Conservation (phyloP, 176 grass and related monocot genomes). For the Chrysopogon serrulatus region DNA sequence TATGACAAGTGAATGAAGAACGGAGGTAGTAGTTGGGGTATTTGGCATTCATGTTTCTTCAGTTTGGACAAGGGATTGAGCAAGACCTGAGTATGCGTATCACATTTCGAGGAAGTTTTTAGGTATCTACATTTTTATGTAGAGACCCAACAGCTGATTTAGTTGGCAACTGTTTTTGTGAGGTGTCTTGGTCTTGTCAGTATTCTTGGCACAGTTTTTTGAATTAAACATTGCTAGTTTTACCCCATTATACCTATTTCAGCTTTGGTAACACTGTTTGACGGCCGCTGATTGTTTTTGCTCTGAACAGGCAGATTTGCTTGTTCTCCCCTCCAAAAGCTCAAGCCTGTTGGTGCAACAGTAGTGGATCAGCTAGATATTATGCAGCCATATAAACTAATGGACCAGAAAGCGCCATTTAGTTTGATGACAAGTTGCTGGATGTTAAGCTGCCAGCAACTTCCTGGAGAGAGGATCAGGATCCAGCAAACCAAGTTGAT, state of each 20-base stretch:
- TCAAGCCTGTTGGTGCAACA: slow-evolving; percentile 29
- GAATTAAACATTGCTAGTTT: slow-evolving; percentile 21
- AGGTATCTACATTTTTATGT: slow-evolving; percentile 24
- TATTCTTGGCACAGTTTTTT: slow-evolving; percentile 17
- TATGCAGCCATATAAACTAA: slow-evolving; percentile 28
- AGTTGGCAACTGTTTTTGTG: slow-evolving; percentile 9
- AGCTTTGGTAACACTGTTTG: not conserved
- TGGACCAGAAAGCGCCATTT: slow-evolving; percentile 58
- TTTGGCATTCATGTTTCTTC: slow-evolving; percentile 12
- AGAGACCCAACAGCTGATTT: slow-evolving; percentile 13
- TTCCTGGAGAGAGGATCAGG: slow-evolving; percentile 39
- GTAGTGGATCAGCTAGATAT: slow-evolving; percentile 31
- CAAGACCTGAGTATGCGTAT: slow-evolving; percentile 1
- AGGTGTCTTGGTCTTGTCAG: not conserved
- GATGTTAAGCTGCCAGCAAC: slow-evolving; percentile 31
- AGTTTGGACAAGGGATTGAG: slow-evolving; percentile 7
- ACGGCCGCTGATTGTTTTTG: slow-evolving; percentile 20
- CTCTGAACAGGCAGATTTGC: slow-evolving; percentile 27
- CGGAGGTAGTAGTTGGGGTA: not conserved
- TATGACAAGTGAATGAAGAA: not conserved
- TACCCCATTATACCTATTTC: slow-evolving; percentile 3
- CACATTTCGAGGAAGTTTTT: slow-evolving; percentile 9
- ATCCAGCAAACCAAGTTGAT: slow-evolving; percentile 29
- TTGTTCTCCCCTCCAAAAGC: slow-evolving; percentile 44
- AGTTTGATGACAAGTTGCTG: slow-evolving; percentile 41